Base-by-base conservation (phyloP, 371 early-diverging fungal species). In the Syncephalastrum racemosum region DNA sequence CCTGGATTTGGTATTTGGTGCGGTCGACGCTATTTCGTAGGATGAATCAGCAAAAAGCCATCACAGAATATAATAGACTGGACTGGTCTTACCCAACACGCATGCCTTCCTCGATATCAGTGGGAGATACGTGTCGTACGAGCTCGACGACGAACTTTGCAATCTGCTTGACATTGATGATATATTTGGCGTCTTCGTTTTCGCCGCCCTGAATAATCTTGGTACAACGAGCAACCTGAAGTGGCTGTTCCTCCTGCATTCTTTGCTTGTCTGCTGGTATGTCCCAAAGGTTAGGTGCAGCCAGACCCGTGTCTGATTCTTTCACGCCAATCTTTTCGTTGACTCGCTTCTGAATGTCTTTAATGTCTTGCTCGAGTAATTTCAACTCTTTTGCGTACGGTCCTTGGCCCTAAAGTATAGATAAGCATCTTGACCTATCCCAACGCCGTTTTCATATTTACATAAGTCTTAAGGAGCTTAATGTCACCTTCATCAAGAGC, bases 101-200 rank as follows among this genome's bases (percentile, higher is more conserved):
- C 93, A 99, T 99, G 61, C 99, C 99, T 73, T 99, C 99, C 63
- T 99, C 97, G 70, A 99, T 94, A 81, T 98, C 97, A 0, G 96
- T 96, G 16, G 96, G 96, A 19, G 97, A 93, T 14, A 99, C 96
- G 48, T 91, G 87, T 73, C 98, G 95, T 20, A 95, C 96, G 53
- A 99, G 80, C 13, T 94, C 97, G 16, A 99, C 99, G 10, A 99
- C 99, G 82, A 98, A 99, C 76, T 99, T 99, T 47, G 99, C 99
- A 69, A 99, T 97, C 78, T 99, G 97, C 81, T 96, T 96, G 53
- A 99, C 93, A 71, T 94, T 96, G 68, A 99, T 99, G 59, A 99
- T 88, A 75, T 99, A 99, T 84, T 98, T 97, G 42, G 90, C 87
- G 59, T 85, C 85, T 50, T 90, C 90, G 49, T 83, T 80, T 47